Conservation (phyloP, 75 land plant genomes). For the Pinus albicaulis region DNA sequence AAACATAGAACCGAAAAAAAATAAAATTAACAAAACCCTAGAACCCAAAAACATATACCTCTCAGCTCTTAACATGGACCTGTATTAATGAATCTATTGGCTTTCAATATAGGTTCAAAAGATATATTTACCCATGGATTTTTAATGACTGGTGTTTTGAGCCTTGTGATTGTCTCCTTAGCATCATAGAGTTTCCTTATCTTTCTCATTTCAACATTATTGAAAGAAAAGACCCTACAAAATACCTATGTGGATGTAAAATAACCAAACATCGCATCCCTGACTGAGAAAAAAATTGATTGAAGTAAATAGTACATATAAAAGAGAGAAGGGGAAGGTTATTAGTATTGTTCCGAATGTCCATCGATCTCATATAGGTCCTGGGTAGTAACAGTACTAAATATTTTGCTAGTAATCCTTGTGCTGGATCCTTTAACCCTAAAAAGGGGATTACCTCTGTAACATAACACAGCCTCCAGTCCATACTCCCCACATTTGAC, state of each 20-base stretch:
- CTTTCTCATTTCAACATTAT: background rate
- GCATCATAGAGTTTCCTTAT: background rate
- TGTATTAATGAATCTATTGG: background rate
- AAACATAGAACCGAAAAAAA: too few relatives aligned
- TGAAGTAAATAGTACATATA: background rate
- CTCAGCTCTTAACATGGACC: too few relatives aligned
- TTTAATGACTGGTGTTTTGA: background rate
- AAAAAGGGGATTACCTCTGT: conserved; percentile 42
- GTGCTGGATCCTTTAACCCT: conserved; percentile 36
- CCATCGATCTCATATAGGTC: conserved; percentile 53
- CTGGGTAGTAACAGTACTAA: conserved; percentile 15
- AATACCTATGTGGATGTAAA: background rate
- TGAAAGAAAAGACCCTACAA: background rate
- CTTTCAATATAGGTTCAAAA: background rate
- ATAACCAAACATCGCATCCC: background rate
- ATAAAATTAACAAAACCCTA: too few relatives aligned
- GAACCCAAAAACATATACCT: too few relatives aligned
- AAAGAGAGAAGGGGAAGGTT: background rate
- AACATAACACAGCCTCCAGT: conserved; percentile 61
- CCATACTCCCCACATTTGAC: conserved; percentile 64
- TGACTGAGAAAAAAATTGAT: too few relatives aligned
- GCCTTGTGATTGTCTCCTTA: background rate
- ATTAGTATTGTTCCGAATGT: conserved; percentile 67
- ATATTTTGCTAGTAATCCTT: conserved; percentile 65
- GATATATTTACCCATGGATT: background rate